Percentiles rank a stretch among this genome's conserved stretches.
Evolutionary conservation across 169 alveolate genomes (phyloP).

Genomic region (Eimeria necatrix): DNA sequence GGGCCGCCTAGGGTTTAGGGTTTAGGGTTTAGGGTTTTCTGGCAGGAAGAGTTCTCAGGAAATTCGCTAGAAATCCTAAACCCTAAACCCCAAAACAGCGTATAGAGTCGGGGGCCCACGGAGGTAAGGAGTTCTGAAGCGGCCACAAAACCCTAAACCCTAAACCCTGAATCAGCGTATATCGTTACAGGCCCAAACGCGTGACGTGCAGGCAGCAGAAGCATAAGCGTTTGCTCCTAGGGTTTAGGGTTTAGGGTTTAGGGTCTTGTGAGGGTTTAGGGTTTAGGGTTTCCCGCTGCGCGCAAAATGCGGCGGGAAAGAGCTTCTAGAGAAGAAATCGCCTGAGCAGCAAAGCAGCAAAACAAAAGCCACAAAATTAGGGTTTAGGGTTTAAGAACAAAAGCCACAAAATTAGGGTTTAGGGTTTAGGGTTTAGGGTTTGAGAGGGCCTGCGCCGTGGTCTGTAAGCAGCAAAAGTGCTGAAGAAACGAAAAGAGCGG

Average conservation of each 20-base stretch:
- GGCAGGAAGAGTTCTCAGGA: not conserved
- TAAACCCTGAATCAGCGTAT: not conserved
- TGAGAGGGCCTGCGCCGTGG: not conserved
- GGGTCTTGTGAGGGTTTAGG: not conserved
- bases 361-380: no score
- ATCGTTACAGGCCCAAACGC: not conserved
- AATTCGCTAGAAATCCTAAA: not conserved
- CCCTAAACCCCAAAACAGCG: not conserved
- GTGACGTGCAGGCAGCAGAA: not conserved
- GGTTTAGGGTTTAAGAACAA: not conserved
- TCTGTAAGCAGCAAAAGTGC: no score
- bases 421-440: constrained; percentile 9
- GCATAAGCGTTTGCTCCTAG: not conserved
- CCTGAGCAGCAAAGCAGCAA: not conserved
- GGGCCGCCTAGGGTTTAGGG: no score
- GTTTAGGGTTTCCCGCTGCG: not conserved
- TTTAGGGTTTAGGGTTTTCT: no score
- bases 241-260: constrained; percentile 14
- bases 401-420: no score
- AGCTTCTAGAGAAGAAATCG: not conserved
- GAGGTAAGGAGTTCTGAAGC: no score
- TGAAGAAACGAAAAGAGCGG: not conserved
- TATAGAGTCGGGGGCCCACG: no score
- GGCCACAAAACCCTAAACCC: not conserved
- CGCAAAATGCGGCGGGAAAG: not conserved